A percentile compares a stretch with the other conserved stretches of the same genome.
These are phyloP conservation scores for Leccinum longicurvipes DNA, from an alignment of 768 basidiomycete genomes.

Conservation along the genomic window DNA sequence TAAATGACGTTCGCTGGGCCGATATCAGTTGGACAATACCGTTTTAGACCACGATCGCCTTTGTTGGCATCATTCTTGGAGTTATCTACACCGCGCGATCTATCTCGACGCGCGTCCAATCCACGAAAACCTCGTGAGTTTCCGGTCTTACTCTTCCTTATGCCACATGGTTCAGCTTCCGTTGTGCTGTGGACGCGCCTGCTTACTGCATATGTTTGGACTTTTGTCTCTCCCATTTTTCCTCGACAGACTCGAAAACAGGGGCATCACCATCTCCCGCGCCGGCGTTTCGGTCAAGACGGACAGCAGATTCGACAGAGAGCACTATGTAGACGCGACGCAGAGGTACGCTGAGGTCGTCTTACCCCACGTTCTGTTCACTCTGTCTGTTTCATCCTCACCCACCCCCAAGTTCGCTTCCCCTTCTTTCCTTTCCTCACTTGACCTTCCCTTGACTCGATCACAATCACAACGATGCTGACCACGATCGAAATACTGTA, in stretches of 20 bases:
- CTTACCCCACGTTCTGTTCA: neutral
- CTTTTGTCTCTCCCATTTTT: neutral
- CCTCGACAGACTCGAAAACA: conserved; percentile 39
- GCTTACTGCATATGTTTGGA: neutral
- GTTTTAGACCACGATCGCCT: conserved; percentile 44
- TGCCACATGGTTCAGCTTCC: neutral
- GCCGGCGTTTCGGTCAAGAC: conserved; percentile 68
- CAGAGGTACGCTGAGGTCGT: conserved; percentile 51
- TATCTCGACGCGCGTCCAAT: conserved; percentile 42
- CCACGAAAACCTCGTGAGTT: conserved; percentile 56
- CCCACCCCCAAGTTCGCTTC: too few species aligned
- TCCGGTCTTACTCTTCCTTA: neutral
- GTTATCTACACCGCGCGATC: conserved; percentile 36
- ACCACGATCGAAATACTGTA: neutral
- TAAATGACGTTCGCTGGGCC: neutral
- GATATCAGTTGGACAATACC: neutral
- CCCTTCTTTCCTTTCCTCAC: neutral
- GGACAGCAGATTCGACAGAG: conserved; percentile 51
- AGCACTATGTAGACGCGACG: conserved; percentile 69
- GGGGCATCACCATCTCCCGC: conserved; percentile 55
- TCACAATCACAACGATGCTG: neutral
- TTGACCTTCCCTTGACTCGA: too few species aligned
- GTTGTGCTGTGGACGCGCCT: neutral
- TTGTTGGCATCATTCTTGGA: conserved; percentile 45
- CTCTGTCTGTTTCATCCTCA: neutral